Evolutionary conservation across 257 asterid species (phyloP).

Genomic region (Fraxinus anomala): DNA sequence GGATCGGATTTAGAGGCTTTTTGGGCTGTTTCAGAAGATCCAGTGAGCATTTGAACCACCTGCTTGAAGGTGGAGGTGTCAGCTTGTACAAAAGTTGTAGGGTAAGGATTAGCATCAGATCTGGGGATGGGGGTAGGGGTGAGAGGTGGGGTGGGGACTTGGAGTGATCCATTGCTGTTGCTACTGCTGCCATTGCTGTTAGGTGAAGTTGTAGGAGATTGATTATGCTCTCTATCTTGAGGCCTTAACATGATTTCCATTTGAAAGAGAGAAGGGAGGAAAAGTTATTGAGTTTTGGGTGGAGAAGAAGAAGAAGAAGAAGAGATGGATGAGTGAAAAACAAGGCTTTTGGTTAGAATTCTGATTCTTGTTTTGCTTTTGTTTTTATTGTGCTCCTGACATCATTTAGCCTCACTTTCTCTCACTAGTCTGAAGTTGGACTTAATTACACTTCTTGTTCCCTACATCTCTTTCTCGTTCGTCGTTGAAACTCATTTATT

Average conservation of each 20-base stretch:
- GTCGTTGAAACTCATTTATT: too few species aligned
- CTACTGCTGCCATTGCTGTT: slow-evolving; percentile 57
- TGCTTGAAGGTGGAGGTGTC: neutral
- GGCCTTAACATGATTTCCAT: slow-evolving; percentile 51
- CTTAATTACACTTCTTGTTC: slow-evolving; percentile 5
- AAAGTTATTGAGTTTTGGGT: slow-evolving; percentile 25
- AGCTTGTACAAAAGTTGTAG: slow-evolving; percentile 77
- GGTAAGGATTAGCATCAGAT: slow-evolving; percentile 75
- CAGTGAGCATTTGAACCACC: neutral
- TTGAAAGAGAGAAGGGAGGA: neutral
- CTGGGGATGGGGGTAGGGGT: slow-evolving; percentile 64
- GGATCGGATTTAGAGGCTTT: slow-evolving; percentile 52
- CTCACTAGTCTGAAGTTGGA: slow-evolving; percentile 22
- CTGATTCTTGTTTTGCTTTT: slow-evolving; percentile 38
- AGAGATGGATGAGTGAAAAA: slow-evolving; percentile 49
- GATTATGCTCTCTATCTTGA: slow-evolving; percentile 48
- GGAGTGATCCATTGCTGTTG: slow-evolving; percentile 45
- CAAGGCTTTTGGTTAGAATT: slow-evolving; percentile 36
- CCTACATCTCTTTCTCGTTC: neutral
- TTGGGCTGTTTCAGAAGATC: slow-evolving; percentile 32
- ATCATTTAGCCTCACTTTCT: slow-evolving; percentile 27
- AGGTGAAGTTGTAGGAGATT: slow-evolving; percentile 57
- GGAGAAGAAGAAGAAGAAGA: slow-evolving; percentile 31
- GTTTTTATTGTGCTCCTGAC: slow-evolving; percentile 21
- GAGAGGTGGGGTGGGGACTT: slow-evolving; percentile 53